These are phyloP conservation scores for Metrosideros polymorpha DNA, from an alignment of 441 rosid genomes.

Conservation along the genomic window DNA sequence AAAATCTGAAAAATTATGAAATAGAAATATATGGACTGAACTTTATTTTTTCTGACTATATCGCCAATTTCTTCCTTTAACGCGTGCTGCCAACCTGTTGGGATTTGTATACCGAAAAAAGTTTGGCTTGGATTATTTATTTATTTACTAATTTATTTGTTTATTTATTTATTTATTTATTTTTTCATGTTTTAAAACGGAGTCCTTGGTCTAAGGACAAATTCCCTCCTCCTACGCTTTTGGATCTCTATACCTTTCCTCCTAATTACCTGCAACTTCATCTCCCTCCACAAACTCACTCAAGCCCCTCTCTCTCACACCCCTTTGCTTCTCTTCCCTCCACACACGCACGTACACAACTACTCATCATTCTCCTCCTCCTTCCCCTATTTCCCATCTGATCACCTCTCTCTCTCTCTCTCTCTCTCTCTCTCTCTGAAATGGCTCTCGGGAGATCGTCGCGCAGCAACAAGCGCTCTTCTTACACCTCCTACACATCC, in stretches of 20 bases:
- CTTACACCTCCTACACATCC: slow-evolving; percentile 57
- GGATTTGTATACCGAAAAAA: neutral
- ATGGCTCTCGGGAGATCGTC: slow-evolving; percentile 55
- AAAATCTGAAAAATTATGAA: neutral
- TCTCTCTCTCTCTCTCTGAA: neutral
- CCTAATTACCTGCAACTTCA: slow-evolving; percentile 30
- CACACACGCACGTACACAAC: neutral
- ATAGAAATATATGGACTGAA: neutral
- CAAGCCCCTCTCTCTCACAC: slow-evolving; percentile 4
- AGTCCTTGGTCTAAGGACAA: neutral
- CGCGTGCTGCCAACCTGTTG: neutral
- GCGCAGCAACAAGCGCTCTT: slow-evolving; percentile 42
- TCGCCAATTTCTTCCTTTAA: neutral
- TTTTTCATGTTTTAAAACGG: neutral
- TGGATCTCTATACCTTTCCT: slow-evolving; percentile 58
- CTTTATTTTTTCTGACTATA: neutral
- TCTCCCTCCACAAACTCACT: slow-evolving; percentile 30
- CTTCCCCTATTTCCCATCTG: neutral
- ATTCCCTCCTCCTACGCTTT: slow-evolving; percentile 26
- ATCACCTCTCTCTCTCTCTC: neutral
- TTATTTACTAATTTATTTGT: neutral
- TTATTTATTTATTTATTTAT: neutral
- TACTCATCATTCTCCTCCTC: neutral
- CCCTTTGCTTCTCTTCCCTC: slow-evolving; percentile 3
- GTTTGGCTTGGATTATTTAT: neutral